Evolutionary conservation across 1,284 basidiomycete species (phyloP), one percentile per base, ranked within the genome.

Genomic region (Schizophyllum commune): DNA sequence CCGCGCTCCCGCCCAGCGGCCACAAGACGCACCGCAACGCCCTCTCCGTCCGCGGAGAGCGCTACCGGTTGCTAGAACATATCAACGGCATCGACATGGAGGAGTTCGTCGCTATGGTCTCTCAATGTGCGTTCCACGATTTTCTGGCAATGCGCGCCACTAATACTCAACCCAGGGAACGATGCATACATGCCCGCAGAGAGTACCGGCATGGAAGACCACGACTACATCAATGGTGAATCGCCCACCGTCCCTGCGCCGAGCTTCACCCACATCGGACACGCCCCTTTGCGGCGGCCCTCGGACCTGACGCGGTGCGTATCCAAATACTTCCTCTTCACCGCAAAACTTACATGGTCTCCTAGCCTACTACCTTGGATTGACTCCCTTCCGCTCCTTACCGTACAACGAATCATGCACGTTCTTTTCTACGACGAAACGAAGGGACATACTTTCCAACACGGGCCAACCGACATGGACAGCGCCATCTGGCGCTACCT

Each of bases 361-460:
- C 5, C n/a, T 33, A 79, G 75, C 27, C 63, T 77, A 55, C 61
- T 66, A 22, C 68, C 72, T 21, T 77, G 76, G 75, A 60, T 88
- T 32, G 76, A 79, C 52, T 75, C 75, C 60, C 74, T 83, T 55
- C 83, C 85, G 4, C 70, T 89, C 20, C 75, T 79, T 67, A 86
- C 83, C 9, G 75, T 77, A 3, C 79, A 83, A 63, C 79, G 82
- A 21, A 70, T 80, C 19, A 66, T 88, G 61, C 83, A 85, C 64
- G 70, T 83, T 15, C 62, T 79, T 19, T 77, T 76, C 61, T 76
- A 78, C 1, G 69, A 55, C 20, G 53, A 77, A 22, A 77, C 77
- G 1, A 62, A 59, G 2, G 53, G 27, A 20, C 27, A 55, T 19
- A 15, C 53, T 9, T 55, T 55, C 53, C 19, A 27, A n/a, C 69